These are phyloP conservation scores for Usnea hakonensis DNA, from an alignment of 495 filamentous ascomycete species.

Conservation along the genomic window DNA sequence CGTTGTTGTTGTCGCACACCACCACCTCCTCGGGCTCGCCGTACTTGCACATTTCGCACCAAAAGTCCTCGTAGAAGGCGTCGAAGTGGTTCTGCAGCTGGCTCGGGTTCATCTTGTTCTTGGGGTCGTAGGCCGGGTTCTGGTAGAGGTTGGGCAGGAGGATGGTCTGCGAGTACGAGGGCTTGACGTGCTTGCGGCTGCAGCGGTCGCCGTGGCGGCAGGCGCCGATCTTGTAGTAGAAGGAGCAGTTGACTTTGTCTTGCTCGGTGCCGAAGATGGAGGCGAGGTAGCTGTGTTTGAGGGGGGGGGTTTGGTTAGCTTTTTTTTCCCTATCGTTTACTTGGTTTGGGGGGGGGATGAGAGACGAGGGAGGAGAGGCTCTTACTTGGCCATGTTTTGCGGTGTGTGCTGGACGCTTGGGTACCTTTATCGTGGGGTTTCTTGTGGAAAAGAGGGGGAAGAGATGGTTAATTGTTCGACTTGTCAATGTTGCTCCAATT, in stretches of 20 bases:
- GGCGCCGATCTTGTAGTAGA: slow-evolving; percentile 97
- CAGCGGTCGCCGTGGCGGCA: slow-evolving; percentile 98
- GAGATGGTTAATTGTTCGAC: neutral
- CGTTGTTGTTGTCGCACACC: slow-evolving; percentile 93
- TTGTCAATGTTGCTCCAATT: neutral
- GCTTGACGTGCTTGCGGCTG: slow-evolving; percentile 97
- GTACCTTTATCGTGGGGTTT: neutral
- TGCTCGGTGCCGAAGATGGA: slow-evolving; percentile 99
- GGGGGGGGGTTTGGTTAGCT: neutral
- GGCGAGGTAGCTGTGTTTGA: slow-evolving; percentile 80
- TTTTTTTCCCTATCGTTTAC: too few relatives aligned
- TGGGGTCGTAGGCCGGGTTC: slow-evolving; percentile 94
- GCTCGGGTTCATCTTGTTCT: slow-evolving; percentile 87
- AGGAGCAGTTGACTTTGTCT: slow-evolving; percentile 81
- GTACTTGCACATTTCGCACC: slow-evolving; percentile 98
- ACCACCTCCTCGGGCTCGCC: slow-evolving; percentile 85
- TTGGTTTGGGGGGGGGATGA: neutral
- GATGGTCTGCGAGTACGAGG: slow-evolving; percentile 94
- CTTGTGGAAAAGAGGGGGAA: neutral
- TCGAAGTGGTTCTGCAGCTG: slow-evolving; percentile 99
- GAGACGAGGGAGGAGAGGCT: neutral
- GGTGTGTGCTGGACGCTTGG: neutral
- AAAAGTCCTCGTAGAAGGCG: slow-evolving; percentile 99
- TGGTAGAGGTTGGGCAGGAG: slow-evolving; percentile 98
- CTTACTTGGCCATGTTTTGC: slow-evolving; percentile 20